Conservation (phyloP, 2,329 filamentous ascomycete species). For the Chalara sp. region DNA sequence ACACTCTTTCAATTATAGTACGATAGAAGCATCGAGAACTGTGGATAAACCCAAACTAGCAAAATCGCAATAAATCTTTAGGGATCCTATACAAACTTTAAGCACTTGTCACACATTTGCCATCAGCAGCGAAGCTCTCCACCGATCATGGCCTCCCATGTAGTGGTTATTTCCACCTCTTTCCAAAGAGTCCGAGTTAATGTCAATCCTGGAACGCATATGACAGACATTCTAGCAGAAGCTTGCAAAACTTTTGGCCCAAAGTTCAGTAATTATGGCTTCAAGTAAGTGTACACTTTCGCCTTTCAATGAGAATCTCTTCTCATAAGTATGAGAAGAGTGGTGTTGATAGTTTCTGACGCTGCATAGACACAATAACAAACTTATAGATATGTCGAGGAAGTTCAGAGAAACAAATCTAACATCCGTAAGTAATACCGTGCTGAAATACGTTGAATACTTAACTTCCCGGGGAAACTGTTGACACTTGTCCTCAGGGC, state of each 20-base stretch:
- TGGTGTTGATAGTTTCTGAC: conserved; percentile 12
- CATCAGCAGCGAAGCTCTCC: no score
- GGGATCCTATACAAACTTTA: no score
- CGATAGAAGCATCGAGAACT: no score
- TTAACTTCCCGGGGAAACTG: no score
- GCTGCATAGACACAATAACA: conserved; percentile 65
- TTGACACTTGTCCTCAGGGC: conserved; percentile 35
- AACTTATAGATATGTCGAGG: conserved; percentile 76
- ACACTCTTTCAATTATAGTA: no score
- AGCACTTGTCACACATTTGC: no score
- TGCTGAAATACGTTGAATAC: no score
- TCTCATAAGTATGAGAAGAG: no score
- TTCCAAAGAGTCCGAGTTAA: conserved; percentile 75
- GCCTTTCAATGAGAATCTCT: no score
- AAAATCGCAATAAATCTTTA: no score
- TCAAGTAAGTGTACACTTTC: conserved; percentile 56
- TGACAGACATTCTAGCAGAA: conserved; percentile 81
- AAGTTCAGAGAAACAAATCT: conserved; percentile 80
- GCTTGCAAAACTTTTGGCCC: conserved; percentile 69
- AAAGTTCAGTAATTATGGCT: conserved; percentile 61
- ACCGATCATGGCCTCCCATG: conserved; percentile 71
- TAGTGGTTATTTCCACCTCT: conserved; percentile 78
- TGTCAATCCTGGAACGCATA: conserved; percentile 70
- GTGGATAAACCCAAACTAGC: conserved; percentile 12
- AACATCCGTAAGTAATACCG: conserved; percentile 34